Evolutionary conservation across 768 basidiomycete genomes (phyloP), one percentile per base, ranked within the genome.

Genomic region (Auricularia cornea): DNA sequence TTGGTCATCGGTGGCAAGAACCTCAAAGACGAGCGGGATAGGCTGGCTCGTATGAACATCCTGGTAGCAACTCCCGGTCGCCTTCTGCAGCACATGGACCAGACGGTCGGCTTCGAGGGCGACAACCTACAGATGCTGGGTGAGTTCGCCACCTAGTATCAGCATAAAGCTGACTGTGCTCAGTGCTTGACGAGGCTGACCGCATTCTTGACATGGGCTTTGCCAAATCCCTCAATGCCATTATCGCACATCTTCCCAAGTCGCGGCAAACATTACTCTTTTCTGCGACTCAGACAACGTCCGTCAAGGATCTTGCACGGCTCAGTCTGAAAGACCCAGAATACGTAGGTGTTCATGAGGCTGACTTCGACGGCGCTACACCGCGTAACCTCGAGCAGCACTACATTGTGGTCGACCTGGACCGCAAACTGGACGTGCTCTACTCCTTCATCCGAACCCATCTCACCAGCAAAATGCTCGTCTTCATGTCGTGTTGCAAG

Each of bases 171-270:
- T n/a, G 11, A 18, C 26, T 32, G 8, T 14, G 26, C 29, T 3
- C 67, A 94, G 94, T 98, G 3, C 85, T 98, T 38, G 96, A 98
- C 69, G 96, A 98, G 79, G 96, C 96, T 10, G 96, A 98, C 71
- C 86, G 96, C 26, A 92, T 98, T 59, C 83, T 98, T 23, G 96
- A 98, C 73, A 92, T 98, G 89, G 96, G 96, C 4, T 98, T 98
- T 74, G 80, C 90, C 20, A 85, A 86, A 44, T 93, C 95, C 0
- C 78, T 98, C 2, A 85, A 92, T 29, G 96, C 96, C 3, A 87
- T 98, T 60, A 81, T 98, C n/a, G 84, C 84, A 0, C 94, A 98
- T 71, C 86, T 98, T 18, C 93, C 96, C 0, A 88, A 87, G 76
- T 84, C 87, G 16, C 90, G 96, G 10, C 96, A 98, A 78, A 98